Conservation (phyloP, 2,329 filamentous ascomycete genomes). For the Aspergillus phoenicis region DNA sequence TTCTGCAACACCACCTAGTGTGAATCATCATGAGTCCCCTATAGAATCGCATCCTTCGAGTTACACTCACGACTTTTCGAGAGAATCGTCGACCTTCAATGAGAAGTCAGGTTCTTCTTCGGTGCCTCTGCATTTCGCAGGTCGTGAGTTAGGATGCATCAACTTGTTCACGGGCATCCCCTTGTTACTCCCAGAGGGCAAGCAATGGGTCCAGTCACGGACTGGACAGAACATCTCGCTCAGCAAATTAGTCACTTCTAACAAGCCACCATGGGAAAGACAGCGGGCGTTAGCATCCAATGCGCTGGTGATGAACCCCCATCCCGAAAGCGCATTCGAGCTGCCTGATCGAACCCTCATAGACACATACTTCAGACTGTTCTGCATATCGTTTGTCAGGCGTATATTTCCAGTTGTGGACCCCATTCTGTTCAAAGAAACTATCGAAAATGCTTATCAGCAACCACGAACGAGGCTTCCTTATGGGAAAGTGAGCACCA, state of each 20-base stretch:
- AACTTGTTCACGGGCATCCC: conserved; percentile 54
- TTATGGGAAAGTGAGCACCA: conserved; percentile 39
- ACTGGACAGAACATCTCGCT: conserved; percentile 45
- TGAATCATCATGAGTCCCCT: not conserved
- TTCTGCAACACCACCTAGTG: conserved; percentile 20
- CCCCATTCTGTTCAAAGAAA: conserved; percentile 49
- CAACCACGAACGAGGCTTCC: conserved; percentile 18
- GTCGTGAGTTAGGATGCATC: conserved; percentile 51
- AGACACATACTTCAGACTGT: conserved; percentile 37
- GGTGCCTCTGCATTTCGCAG: conserved; percentile 52
- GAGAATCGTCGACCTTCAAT: conserved; percentile 5
- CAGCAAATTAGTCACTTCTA: conserved; percentile 29
- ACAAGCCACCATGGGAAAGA: conserved; percentile 40
- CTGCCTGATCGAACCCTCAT: conserved; percentile 42
- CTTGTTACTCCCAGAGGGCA: conserved; percentile 52
- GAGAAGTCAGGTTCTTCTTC: conserved; percentile 28
- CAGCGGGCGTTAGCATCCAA: conserved; percentile 30
- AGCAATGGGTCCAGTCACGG: conserved; percentile 52
- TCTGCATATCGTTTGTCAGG: conserved; percentile 40
- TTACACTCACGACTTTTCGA: not conserved
- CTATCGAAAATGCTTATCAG: conserved; percentile 50
- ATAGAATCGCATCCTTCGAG: not conserved
- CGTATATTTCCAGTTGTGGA: conserved; percentile 56
- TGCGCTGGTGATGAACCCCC: conserved; percentile 23
- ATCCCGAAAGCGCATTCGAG: conserved; percentile 26